Evolutionary conservation across 1,284 basidiomycete genomes (phyloP).

Genomic region (Hymenochaete sp.): DNA sequence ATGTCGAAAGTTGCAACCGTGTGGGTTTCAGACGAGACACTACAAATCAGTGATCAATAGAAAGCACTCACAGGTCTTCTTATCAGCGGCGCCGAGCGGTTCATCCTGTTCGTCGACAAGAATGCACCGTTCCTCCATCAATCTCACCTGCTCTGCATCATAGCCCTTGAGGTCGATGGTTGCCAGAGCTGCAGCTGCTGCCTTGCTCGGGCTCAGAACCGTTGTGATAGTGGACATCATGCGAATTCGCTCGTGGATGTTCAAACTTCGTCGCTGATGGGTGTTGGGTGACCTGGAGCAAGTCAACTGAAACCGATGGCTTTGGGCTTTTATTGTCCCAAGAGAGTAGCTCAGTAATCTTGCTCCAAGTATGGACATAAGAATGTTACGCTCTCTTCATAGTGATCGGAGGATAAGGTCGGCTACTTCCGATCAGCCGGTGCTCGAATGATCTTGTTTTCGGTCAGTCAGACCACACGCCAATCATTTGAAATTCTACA

Average conservation of each 20-base stretch:
- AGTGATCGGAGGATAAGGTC: conserved; percentile 1
- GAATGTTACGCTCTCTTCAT: conserved; percentile 8
- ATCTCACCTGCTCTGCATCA: conserved; percentile 72
- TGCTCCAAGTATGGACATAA: conserved; percentile 7
- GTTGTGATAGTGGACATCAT: too few species aligned
- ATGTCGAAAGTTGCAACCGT: conserved; percentile 6
- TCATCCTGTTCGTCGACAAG: conserved; percentile 87
- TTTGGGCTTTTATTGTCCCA: conserved; percentile 4
- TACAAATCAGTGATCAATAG: background rate
- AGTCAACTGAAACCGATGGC: conserved; percentile 7
- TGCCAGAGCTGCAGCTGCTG: conserved; percentile 35
- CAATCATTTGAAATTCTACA: background rate
- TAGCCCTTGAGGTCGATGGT: conserved; percentile 68
- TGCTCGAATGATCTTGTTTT: background rate
- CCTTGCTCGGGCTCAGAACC: conserved; percentile 2
- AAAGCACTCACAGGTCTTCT: conserved; percentile 82
- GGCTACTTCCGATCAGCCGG: conserved; percentile 13
- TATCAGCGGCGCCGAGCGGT: conserved; percentile 86
- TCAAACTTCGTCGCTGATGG: background rate
- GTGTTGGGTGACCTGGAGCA: conserved; percentile 18
- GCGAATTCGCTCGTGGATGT: too few species aligned
- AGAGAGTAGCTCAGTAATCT: conserved; percentile 8
- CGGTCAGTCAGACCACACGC: background rate
- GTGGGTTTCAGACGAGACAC: background rate
- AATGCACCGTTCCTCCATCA: conserved; percentile 99